phyloP scores from a whole-genome alignment of 768 basidiomycete species.

The Lactarius hatsudake region DNA sequence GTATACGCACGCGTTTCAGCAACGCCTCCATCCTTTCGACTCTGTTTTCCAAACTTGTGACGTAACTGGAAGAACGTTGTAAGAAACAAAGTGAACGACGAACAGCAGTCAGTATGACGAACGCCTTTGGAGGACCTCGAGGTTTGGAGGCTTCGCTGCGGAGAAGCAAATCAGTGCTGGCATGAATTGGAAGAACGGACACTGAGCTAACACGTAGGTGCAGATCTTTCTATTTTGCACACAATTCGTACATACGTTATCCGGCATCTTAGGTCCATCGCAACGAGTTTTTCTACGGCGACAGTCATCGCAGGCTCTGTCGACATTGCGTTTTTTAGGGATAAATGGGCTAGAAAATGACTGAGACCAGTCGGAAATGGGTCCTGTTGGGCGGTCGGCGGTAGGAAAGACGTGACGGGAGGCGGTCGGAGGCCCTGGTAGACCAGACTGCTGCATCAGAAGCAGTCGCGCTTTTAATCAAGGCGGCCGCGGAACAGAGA shows the following conservation, averaged over 20 bases:
- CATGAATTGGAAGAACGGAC: not conserved
- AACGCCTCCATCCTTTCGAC: constrained; percentile 39
- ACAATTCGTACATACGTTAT: constrained; percentile 40
- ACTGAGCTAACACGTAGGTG: constrained; percentile 35
- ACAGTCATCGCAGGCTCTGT: constrained; percentile 38
- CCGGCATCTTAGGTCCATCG: constrained; percentile 36
- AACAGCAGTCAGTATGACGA: constrained; percentile 25
- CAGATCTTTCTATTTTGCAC: constrained; percentile 34
- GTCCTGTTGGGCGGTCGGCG: not conserved
- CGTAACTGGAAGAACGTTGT: constrained; percentile 31
- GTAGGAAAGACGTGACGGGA: constrained; percentile 10
- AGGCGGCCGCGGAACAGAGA: constrained; percentile 18
- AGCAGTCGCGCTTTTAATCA: constrained; percentile 2
- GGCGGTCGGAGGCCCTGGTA: constrained; percentile 8
- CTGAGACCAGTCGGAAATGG: constrained; percentile 15
- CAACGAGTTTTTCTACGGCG: constrained; percentile 36
- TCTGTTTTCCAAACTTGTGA: constrained; percentile 37
- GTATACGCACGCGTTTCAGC: constrained; percentile 36
- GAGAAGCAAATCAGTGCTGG: constrained; percentile 1
- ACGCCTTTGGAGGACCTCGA: constrained; percentile 42
- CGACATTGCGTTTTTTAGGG: constrained; percentile 36
- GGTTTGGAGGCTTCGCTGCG: constrained; percentile 38
- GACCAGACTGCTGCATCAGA: constrained; percentile 17
- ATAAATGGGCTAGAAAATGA: constrained; percentile 22
- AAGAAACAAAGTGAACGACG: not conserved